Evolutionary conservation across 2,329 filamentous ascomycete species (phyloP).

Genomic region (Penicillium janthinellum): DNA sequence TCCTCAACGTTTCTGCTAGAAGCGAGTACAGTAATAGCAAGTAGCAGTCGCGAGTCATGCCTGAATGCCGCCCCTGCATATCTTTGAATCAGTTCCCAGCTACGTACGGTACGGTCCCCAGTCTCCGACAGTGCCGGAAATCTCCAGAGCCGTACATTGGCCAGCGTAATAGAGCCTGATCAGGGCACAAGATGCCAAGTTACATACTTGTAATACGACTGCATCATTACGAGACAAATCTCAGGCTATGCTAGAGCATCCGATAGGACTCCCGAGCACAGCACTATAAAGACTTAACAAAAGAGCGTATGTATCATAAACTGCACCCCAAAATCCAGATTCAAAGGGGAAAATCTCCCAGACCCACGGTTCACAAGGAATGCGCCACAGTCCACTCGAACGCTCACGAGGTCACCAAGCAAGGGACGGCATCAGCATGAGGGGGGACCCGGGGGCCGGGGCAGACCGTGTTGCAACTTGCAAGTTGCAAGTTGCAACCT

Average conservation of each 20-base stretch:
- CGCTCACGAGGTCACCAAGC: constrained; percentile 24
- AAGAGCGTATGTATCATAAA: background rate
- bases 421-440: constrained; percentile 19
- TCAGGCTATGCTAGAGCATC: background rate
- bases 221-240: background rate
- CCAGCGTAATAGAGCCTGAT: background rate
- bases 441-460: background rate
- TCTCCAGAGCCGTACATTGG: background rate
- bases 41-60: background rate
- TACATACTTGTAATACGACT: background rate
- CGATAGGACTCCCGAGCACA: background rate
- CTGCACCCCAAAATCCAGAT: background rate
- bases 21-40: background rate
- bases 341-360: background rate
- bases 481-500: background rate
- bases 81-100: background rate
- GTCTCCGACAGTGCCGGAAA: background rate
- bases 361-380: constrained; percentile 13
- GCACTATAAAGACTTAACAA: background rate
- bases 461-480: background rate
- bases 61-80: background rate
- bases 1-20: background rate
- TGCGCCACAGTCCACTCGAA: constrained; percentile 16
- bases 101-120: no score
- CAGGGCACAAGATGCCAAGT: background rate